Base-by-base conservation (phyloP, 345 rosid genomes). In the Gossypium thurberi region DNA sequence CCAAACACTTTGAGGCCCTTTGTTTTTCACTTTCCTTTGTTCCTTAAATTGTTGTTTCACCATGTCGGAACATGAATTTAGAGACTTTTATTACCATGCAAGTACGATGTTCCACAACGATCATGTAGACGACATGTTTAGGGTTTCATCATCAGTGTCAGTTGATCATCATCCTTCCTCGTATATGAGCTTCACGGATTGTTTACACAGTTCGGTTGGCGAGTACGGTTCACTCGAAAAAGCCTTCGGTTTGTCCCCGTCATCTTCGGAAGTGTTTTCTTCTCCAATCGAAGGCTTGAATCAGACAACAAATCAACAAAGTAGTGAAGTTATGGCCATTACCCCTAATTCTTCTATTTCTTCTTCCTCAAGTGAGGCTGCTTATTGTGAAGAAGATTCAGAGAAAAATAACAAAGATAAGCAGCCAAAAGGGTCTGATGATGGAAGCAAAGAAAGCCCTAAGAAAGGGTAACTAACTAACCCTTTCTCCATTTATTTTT, bases 1-100 rank as follows among this genome's bases (percentile, higher is more conserved):
- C 58, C 74, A 72, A 75, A 75, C 74, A 44, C 64, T 56, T 47
- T 67, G 42, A 47, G 40, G 14, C 55, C 5, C 42, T 48, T 20
- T 11, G 15, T 10, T 47, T 47, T 47, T 47, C 51, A 47, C 12
- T 47, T 65, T 23, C 12, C 51, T 26, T 26, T 63, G 76, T 65
- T 83, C 33, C 64, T 71, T 3, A 33, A 33, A 15, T 64, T 74
- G n/a, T 47, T 59, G 70, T 62, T 70, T 56, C 69, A 76, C 78
- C 84, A 94, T 94, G 97, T 88, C 97, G 82, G 82, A 87, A 8
- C 59, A 15, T 75, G 93, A 91, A 76, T 79, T 75, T 25, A 86
- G 81, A 80, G 91, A 86, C 81, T 81, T 81, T 8, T 82, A 79
- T 78, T 84, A 80, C 85, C 79, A 79, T 68, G 68, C 78, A 65